phyloP scores from a whole-genome alignment of 2,329 filamentous ascomycete genomes.

The Calonectria leucothoes region DNA sequence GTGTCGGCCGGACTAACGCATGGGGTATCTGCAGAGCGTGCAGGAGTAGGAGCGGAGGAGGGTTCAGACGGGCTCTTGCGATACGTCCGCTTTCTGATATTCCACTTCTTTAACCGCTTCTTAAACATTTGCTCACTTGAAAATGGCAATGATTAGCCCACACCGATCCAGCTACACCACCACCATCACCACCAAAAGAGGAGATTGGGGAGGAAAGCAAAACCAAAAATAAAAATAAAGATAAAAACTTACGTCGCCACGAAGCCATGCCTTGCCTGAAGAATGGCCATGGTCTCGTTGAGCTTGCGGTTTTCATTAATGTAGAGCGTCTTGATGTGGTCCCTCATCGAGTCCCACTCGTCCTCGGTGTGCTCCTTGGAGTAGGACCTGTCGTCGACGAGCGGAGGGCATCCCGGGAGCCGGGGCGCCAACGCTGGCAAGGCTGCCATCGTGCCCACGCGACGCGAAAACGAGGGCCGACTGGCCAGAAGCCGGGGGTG shows the following conservation, averaged over 20 bases:
- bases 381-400: conserved; percentile 39
- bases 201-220: not conserved
- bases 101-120: conserved; percentile 53
- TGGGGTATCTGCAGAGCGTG: conserved; percentile 25
- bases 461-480: conserved; percentile 4
- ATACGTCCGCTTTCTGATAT: conserved; percentile 50
- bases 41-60: conserved; percentile 34
- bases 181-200: too few species aligned
- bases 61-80: conserved; percentile 42
- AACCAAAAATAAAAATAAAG: too few species aligned
- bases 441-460: conserved; percentile 36
- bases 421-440: conserved; percentile 49
- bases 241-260: conserved; percentile 51
- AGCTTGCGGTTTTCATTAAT: conserved; percentile 50
- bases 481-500: conserved; percentile 1
- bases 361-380: conserved; percentile 50
- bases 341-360: conserved; percentile 48
- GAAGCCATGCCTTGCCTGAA: conserved; percentile 49
- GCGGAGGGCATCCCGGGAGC: conserved; percentile 42
- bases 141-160: conserved; percentile 4
- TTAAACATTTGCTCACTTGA: conserved; percentile 54
- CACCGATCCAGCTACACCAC: not conserved
- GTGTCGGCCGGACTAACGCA: conserved; percentile 26
- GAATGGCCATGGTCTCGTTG: conserved; percentile 50
- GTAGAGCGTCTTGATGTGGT: conserved; percentile 48